A percentile compares a stretch with the other conserved stretches of the same genome.
Conservation (phyloP, 192 early-diverging fungal species). For the Coemansia javaensis region DNA sequence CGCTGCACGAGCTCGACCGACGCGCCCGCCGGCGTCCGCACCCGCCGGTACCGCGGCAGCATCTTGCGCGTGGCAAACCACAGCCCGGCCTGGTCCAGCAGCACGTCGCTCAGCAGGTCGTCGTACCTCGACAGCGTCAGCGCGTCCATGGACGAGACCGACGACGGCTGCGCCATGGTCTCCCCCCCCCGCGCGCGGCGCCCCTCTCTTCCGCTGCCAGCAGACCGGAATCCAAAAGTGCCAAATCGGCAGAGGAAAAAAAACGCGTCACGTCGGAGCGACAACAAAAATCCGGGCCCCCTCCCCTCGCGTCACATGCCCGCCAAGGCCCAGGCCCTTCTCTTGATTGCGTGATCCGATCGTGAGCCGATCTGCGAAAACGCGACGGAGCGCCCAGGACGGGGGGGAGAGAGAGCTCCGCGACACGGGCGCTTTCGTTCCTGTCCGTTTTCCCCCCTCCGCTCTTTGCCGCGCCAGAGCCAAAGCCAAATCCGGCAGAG, state of each 20-base stretch:
- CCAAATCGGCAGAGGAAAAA: background rate
- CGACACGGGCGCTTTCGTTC: too few relatives aligned
- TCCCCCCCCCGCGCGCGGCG: too few relatives aligned
- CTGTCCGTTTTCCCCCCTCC: too few relatives aligned
- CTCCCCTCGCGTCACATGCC: too few relatives aligned
- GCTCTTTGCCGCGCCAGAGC: too few relatives aligned
- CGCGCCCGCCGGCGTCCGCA: constrained; percentile 7
- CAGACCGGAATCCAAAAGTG: background rate
- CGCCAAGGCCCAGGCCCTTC: background rate
- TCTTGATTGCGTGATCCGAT: background rate
- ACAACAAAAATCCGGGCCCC: too few relatives aligned
- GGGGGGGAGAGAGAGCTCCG: too few relatives aligned
- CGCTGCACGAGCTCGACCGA: constrained; percentile 14
- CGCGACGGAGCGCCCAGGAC: too few relatives aligned
- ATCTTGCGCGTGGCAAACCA: constrained; percentile 50
- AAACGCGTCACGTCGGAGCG: too few relatives aligned
- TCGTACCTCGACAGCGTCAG: constrained; percentile 48
- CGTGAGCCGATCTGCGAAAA: too few relatives aligned
- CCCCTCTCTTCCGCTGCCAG: too few relatives aligned
- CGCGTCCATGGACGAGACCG: constrained; percentile 36
- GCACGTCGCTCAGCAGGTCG: constrained; percentile 49
- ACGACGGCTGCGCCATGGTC: constrained; percentile 16
- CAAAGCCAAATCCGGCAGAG: too few relatives aligned
- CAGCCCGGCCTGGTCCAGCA: constrained; percentile 40
- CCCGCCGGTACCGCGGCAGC: constrained; percentile 30